phyloP scores from a whole-genome alignment of 768 basidiomycete species.

The Imleria badia region DNA sequence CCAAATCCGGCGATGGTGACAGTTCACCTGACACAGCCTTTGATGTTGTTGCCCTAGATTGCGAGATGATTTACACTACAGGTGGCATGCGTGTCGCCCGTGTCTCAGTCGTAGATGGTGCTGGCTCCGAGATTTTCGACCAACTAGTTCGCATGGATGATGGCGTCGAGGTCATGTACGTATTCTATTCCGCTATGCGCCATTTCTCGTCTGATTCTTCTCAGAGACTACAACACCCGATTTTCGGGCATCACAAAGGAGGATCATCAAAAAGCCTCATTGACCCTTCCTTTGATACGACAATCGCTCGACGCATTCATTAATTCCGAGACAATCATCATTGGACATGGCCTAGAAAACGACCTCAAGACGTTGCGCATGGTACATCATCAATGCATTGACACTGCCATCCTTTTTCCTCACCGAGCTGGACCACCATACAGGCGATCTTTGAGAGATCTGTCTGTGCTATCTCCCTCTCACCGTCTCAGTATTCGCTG shows the following conservation, averaged over 20 bases:
- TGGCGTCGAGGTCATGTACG: conserved; percentile 74
- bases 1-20: conserved; percentile 1
- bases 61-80: conserved; percentile 96
- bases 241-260: conserved; percentile 80
- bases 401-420: conserved; percentile 86
- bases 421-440: conserved; percentile 78
- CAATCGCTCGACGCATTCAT: conserved; percentile 69
- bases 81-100: conserved; percentile 90
- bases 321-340: conserved; percentile 77
- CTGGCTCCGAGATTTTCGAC: conserved; percentile 76
- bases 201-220: conserved; percentile 1
- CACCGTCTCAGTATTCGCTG: conserved; percentile 1
- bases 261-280: conserved; percentile 55
- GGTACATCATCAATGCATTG: conserved; percentile 80
- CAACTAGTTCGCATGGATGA: conserved; percentile 80
- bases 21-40: conserved; percentile 40
- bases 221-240: conserved; percentile 88
- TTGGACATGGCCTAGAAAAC: conserved; percentile 92
- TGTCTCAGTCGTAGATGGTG: conserved; percentile 83
- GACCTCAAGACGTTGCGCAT: conserved; percentile 90
- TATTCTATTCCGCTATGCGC: conserved; percentile 11
- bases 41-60: conserved; percentile 88
- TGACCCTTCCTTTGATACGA: conserved; percentile 67
- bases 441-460: conserved; percentile 73
- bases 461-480: conserved; percentile 48